Percentiles rank a stretch among this genome's conserved stretches.
Conservation (phyloP, 2,329 filamentous ascomycete genomes). For the Alternaria sp. region DNA sequence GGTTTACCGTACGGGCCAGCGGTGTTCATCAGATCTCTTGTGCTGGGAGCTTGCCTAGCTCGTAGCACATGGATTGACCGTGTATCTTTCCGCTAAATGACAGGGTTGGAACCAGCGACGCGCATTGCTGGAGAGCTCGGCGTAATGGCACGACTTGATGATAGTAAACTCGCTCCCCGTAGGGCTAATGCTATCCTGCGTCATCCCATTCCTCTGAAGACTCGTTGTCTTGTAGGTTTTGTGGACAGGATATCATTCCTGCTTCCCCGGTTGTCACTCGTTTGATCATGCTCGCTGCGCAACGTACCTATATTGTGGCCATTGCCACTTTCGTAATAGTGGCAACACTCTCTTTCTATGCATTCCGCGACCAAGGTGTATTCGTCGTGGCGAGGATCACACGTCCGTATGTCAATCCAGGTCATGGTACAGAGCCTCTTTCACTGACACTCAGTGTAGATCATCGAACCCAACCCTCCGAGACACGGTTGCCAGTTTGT, state of each 20-base stretch:
- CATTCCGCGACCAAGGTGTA: conserved; percentile 10
- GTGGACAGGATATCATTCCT: background rate
- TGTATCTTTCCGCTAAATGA: background rate
- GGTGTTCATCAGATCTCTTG: background rate
- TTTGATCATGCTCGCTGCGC: conserved; percentile 21
- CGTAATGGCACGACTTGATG: background rate
- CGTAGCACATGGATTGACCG: background rate
- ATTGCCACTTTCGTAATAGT: conserved; percentile 20
- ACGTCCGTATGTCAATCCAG: conserved; percentile 3
- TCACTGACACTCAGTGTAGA: conserved; percentile 1
- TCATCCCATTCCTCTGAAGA: background rate
- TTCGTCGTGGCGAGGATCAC: conserved; percentile 5
- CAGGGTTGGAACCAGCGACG: background rate
- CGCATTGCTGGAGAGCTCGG: background rate
- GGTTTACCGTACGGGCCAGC: background rate
- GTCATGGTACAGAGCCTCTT: background rate
- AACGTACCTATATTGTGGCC: conserved; percentile 16
- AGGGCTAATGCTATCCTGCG: background rate
- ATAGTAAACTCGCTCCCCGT: background rate
- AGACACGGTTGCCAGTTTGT: conserved; percentile 22
- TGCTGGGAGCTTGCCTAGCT: background rate
- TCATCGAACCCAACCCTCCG: conserved; percentile 11
- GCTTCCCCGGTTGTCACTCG: background rate
- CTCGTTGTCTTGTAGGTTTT: background rate
- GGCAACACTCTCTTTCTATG: conserved; percentile 13